phyloP scores from a whole-genome alignment of 1,284 basidiomycete genomes.

The Pseudozyma sp. region DNA sequence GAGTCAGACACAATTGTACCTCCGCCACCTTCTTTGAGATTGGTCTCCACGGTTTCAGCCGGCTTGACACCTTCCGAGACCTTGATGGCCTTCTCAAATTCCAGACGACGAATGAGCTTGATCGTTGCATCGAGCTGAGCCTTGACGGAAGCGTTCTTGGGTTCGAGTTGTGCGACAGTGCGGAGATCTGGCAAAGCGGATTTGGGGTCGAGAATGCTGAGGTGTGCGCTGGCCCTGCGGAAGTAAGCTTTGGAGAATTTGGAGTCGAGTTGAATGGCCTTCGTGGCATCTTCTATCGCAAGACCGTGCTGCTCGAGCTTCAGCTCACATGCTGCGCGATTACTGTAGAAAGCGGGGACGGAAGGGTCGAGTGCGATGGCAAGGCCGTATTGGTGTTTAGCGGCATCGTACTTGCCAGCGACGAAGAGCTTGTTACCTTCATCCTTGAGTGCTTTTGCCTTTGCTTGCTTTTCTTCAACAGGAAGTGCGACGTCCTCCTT shows the following conservation, averaged over 20 bases:
- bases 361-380: conserved; percentile 62
- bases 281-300: conserved; percentile 70
- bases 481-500: conserved; percentile 46
- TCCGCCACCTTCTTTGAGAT: conserved; percentile 57
- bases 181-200: conserved; percentile 62
- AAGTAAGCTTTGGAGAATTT: conserved; percentile 93
- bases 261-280: conserved; percentile 88
- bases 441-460: conserved; percentile 54
- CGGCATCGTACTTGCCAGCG: conserved; percentile 52
- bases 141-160: conserved; percentile 83
- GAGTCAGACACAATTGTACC: conserved; percentile 44
- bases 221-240: conserved; percentile 89
- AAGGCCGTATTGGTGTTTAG: conserved; percentile 62
- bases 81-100: conserved; percentile 66
- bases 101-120: conserved; percentile 79
- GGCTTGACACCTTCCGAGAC: conserved; percentile 58
- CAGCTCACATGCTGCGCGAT: conserved; percentile 67
- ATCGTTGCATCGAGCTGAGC: conserved; percentile 86
- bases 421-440: conserved; percentile 65
- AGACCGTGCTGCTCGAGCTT: conserved; percentile 68
- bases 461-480: conserved; percentile 45
- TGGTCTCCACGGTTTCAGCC: conserved; percentile 51
- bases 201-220: conserved; percentile 78
- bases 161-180: conserved; percentile 82
- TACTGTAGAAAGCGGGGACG: conserved; percentile 59